These are phyloP conservation scores for Aspergillus campestris DNA, from an alignment of 495 filamentous ascomycete species.

Conservation along the genomic window DNA sequence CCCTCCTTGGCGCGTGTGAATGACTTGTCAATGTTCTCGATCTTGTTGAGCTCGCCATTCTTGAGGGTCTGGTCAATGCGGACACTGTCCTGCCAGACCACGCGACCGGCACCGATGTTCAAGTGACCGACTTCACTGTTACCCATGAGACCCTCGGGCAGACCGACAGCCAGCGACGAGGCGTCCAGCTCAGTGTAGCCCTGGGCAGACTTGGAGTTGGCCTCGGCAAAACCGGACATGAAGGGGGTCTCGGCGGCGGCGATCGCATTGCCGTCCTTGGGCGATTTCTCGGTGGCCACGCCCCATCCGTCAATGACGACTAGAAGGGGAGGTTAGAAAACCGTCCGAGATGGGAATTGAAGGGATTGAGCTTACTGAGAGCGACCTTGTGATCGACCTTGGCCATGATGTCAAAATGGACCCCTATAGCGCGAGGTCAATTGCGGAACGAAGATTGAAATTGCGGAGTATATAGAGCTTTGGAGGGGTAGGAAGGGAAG, in stretches of 20 bases:
- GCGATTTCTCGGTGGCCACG: slow-evolving; percentile 68
- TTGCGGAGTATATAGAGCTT: slow-evolving; percentile 11
- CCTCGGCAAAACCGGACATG: slow-evolving; percentile 69
- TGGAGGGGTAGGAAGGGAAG: slow-evolving; percentile 9
- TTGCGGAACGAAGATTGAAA: slow-evolving; percentile 13
- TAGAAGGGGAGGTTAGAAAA: slow-evolving; percentile 25
- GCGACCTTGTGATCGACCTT: slow-evolving; percentile 85
- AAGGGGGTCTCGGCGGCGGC: slow-evolving; percentile 81
- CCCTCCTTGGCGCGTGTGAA: slow-evolving; percentile 76
- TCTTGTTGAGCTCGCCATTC: slow-evolving; percentile 71
- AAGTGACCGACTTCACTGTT: slow-evolving; percentile 97
- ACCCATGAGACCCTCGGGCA: slow-evolving; percentile 96
- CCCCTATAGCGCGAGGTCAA: slow-evolving; percentile 20
- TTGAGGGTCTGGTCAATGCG: slow-evolving; percentile 94
- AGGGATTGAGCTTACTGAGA: slow-evolving; percentile 57
- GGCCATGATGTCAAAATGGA: slow-evolving; percentile 46
- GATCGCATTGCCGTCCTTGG: slow-evolving; percentile 87
- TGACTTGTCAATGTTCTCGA: slow-evolving; percentile 66
- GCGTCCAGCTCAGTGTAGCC: slow-evolving; percentile 87
- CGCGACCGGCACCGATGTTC: slow-evolving; percentile 95
- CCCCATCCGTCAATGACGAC: slow-evolving; percentile 99
- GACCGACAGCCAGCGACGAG: slow-evolving; percentile 88
- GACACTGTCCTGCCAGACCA: slow-evolving; percentile 99
- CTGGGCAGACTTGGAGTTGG: slow-evolving; percentile 56
- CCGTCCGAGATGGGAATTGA: slow-evolving; percentile 4